A percentile compares a stretch with the other conserved stretches of the same genome.
Conservation (phyloP, 306 rosid genomes). For the Cucurbita pepo region DNA sequence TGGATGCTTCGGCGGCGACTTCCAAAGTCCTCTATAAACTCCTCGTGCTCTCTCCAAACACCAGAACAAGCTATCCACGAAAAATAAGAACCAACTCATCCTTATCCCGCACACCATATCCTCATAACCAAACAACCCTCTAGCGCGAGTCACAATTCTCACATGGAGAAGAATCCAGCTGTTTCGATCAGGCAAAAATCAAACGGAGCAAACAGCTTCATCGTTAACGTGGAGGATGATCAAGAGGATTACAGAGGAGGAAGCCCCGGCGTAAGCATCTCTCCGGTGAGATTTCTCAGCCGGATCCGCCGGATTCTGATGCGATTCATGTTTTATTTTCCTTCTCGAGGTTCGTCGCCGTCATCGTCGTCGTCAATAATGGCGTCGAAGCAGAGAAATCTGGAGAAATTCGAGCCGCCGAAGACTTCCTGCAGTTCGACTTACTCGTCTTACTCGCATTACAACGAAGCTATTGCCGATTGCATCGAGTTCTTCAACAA, state of each 20-base stretch:
- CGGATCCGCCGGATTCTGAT: not conserved
- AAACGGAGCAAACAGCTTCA: not conserved
- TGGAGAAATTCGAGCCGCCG: slow-evolving; percentile 47
- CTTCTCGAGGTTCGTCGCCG: not conserved
- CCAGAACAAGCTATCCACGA: not conserved
- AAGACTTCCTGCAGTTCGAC: slow-evolving; percentile 64
- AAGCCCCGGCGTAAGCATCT: not conserved
- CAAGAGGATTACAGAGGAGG: not conserved
- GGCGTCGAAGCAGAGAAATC: not conserved
- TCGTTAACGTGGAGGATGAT: not conserved
- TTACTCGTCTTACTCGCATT: slow-evolving; percentile 57
- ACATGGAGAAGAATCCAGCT: not conserved
- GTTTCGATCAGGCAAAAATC: not conserved
- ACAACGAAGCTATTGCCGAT: slow-evolving; percentile 57
- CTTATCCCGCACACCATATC: not conserved
- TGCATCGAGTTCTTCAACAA: slow-evolving; percentile 75
- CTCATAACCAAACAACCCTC: not conserved
- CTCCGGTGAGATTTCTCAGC: not conserved
- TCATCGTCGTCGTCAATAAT: not conserved
- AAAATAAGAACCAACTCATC: not conserved
- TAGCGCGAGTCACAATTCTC: not conserved
- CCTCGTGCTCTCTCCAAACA: not conserved
- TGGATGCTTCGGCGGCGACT: slow-evolving; percentile 1
- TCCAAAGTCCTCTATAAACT: not conserved
- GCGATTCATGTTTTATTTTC: not conserved